phyloP scores from a whole-genome alignment of 768 basidiomycete species.

The Glaciozyma antarctica region DNA sequence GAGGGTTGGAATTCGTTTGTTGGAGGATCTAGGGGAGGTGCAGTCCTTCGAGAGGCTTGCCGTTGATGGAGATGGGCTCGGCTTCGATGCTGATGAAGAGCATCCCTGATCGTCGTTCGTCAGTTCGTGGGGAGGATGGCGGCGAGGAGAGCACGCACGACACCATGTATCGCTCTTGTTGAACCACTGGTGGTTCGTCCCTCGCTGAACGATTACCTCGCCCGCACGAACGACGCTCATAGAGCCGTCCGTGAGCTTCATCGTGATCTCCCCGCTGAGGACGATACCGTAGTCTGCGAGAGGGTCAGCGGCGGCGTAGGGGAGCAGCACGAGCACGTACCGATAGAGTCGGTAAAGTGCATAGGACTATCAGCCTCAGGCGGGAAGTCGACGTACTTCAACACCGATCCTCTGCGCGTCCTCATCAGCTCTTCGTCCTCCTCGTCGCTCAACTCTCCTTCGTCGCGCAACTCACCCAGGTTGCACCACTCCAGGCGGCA shows the following conservation, averaged over 20 bases:
- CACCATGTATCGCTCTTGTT: background rate
- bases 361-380: background rate
- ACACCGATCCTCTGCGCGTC: background rate
- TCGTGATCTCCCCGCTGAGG: background rate
- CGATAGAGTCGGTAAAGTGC: background rate
- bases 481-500: too few relatives aligned
- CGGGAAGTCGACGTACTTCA: background rate
- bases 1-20: background rate
- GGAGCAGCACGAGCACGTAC: background rate
- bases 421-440: background rate
- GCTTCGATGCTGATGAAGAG: background rate
- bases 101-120: background rate
- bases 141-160: background rate
- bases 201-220: background rate
- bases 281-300: background rate
- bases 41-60: background rate
- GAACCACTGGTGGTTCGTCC: background rate
- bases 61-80: background rate
- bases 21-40: background rate
- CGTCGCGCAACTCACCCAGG: too few relatives aligned
- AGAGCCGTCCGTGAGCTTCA: background rate
- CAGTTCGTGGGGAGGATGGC: background rate
- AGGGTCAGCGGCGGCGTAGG: background rate
- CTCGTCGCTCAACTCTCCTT: too few relatives aligned
- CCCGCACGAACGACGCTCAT: background rate